Percentiles rank a stretch among this genome's conserved stretches.
Conservation (phyloP, 2,329 filamentous ascomycete genomes). For the Phoma sp. region DNA sequence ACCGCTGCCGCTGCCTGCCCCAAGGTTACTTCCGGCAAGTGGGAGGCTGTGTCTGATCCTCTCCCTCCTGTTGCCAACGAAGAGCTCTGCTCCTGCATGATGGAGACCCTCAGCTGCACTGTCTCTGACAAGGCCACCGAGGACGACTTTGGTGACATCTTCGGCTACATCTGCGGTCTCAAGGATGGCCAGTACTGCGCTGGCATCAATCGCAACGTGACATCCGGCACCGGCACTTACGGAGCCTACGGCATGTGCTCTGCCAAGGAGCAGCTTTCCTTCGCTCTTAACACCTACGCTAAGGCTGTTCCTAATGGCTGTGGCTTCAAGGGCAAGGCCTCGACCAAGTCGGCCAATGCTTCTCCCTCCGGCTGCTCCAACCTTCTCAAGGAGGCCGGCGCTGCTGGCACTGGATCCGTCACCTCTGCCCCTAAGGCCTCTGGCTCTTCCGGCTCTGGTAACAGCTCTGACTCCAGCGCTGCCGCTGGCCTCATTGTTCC, state of each 20-base stretch:
- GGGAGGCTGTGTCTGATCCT: slow-evolving; percentile 68
- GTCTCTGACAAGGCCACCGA: slow-evolving; percentile 62
- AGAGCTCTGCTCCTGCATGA: slow-evolving; percentile 85
- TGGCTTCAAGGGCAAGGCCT: slow-evolving; percentile 72
- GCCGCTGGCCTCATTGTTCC: slow-evolving; percentile 53
- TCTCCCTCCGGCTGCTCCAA: slow-evolving; percentile 60
- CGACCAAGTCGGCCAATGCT: slow-evolving; percentile 57
- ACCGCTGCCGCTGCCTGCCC: slow-evolving; percentile 74
- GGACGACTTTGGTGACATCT: slow-evolving; percentile 70
- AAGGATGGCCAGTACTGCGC: slow-evolving; percentile 62
- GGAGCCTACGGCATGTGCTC: slow-evolving; percentile 81
- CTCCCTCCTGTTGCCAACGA: slow-evolving; percentile 85
- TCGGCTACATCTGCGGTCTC: slow-evolving; percentile 73
- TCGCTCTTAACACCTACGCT: slow-evolving; percentile 72
- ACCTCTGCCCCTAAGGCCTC: slow-evolving; percentile 37
- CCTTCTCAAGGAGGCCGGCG: slow-evolving; percentile 68
- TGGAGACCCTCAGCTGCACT: slow-evolving; percentile 72
- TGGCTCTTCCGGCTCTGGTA: slow-evolving; percentile 15
- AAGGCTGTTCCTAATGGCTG: slow-evolving; percentile 63
- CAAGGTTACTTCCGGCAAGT: slow-evolving; percentile 60
- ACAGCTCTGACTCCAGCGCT: slow-evolving; percentile 35
- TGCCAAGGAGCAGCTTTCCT: slow-evolving; percentile 72
- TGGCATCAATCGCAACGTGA: slow-evolving; percentile 72
- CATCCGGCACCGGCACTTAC: slow-evolving; percentile 64
- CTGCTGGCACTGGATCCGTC: slow-evolving; percentile 63